A percentile compares a stretch with the other conserved stretches of the same genome.
phyloP scores from a whole-genome alignment of 345 rosid genomes.

The Salix purpurea region DNA sequence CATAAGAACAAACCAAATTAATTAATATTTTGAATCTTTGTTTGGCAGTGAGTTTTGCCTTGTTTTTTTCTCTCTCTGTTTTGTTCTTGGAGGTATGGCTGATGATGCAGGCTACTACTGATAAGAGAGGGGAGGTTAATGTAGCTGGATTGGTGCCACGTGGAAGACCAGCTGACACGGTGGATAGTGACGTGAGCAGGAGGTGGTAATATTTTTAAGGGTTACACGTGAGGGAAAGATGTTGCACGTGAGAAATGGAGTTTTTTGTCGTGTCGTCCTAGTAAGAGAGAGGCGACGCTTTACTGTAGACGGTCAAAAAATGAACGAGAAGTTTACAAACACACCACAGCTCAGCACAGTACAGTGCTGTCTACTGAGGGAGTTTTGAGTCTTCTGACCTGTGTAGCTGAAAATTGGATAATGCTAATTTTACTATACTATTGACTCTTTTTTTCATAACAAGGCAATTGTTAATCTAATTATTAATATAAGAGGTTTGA shows the following conservation, averaged over 20 bases:
- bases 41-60: not conserved
- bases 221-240: conserved; percentile 19
- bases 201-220: not conserved
- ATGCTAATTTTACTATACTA: no score
- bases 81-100: not conserved
- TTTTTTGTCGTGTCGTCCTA: not conserved
- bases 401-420: no score
- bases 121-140: conserved; percentile 20
- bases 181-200: conserved; percentile 42
- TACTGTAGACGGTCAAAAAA: not conserved
- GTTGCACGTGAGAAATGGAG: not conserved
- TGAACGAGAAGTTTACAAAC: not conserved
- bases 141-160: conserved; percentile 40
- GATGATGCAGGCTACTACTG: not conserved
- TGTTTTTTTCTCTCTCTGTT: not conserved
- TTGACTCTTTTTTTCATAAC: no score
- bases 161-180: conserved; percentile 41
- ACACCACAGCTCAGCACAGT: no score
- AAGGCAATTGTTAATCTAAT: no score
- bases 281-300: no score
- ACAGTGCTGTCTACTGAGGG: no score
- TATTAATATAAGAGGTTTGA: no score
- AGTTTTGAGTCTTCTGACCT: no score
- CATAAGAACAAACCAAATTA: no score
- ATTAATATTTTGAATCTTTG: not conserved